phyloP scores from a whole-genome alignment of 306 rosid species.

The Rubus parviflorus region DNA sequence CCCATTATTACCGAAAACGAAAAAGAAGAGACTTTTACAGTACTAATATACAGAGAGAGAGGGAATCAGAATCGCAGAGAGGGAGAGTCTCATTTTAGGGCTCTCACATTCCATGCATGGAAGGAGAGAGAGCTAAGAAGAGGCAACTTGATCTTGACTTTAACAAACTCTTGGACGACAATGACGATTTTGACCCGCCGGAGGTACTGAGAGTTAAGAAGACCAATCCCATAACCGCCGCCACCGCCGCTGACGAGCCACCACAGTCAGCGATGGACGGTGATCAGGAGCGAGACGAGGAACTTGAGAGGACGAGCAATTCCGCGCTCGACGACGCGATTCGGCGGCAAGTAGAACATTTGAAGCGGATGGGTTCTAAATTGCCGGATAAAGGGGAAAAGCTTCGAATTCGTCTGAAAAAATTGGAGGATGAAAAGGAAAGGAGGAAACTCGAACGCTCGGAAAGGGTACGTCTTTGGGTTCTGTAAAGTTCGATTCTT shows the following conservation, averaged over 20 bases:
- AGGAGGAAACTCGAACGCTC: slow-evolving; percentile 37
- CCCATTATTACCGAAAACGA: too few relatives aligned
- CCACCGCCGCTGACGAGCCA: background rate
- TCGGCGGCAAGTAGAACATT: slow-evolving; percentile 17
- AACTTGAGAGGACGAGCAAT: slow-evolving; percentile 20
- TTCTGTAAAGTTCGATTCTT: slow-evolving; percentile 6
- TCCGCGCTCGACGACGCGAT: slow-evolving; percentile 37
- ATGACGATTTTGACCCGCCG: slow-evolving; percentile 31
- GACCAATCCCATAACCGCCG: slow-evolving; percentile 11
- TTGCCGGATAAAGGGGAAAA: slow-evolving; percentile 66
- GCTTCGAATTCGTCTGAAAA: slow-evolving; percentile 27
- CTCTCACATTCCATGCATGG: slow-evolving; percentile 33
- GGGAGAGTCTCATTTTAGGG: too few relatives aligned
- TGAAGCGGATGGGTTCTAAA: background rate
- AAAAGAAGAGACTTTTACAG: too few relatives aligned
- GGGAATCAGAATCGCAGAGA: too few relatives aligned
- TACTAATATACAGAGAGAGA: too few relatives aligned
- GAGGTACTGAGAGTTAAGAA: slow-evolving; percentile 24
- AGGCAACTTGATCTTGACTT: slow-evolving; percentile 33
- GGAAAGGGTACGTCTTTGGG: slow-evolving; percentile 24
- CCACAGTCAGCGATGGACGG: slow-evolving; percentile 21
- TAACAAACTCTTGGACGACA: slow-evolving; percentile 14
- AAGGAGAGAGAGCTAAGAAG: slow-evolving; percentile 27
- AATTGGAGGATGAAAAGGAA: slow-evolving; percentile 38
- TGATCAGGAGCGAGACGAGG: slow-evolving; percentile 24